Conservation (phyloP, 371 early-diverging fungal genomes). For the Syncephalastrum racemosum region DNA sequence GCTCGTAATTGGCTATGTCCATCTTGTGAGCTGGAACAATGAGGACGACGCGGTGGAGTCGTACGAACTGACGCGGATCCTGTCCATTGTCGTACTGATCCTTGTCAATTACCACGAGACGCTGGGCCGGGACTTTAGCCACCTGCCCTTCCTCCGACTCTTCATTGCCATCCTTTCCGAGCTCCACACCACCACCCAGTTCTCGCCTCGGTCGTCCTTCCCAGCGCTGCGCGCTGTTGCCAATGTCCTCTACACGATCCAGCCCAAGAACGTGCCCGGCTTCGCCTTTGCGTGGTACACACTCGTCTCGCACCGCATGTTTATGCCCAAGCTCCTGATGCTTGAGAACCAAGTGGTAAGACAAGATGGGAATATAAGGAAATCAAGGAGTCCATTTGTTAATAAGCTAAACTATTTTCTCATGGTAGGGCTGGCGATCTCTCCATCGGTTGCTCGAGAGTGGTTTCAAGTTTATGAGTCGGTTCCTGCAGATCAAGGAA, state of each 20-base stretch:
- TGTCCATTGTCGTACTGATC: slow-evolving; percentile 84
- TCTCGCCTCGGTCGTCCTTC: slow-evolving; percentile 68
- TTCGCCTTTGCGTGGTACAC: slow-evolving; percentile 97
- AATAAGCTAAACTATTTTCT: neutral
- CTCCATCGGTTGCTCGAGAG: slow-evolving; percentile 81
- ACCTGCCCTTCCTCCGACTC: slow-evolving; percentile 90
- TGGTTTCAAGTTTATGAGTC: slow-evolving; percentile 84
- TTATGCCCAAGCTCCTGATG: slow-evolving; percentile 86
- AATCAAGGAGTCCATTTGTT: slow-evolving; percentile 4
- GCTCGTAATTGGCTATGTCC: slow-evolving; percentile 66
- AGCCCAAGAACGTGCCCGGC: slow-evolving; percentile 89
- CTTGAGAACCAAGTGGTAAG: slow-evolving; percentile 70
- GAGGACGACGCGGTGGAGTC: slow-evolving; percentile 5
- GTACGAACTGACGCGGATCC: slow-evolving; percentile 65
- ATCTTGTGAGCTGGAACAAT: slow-evolving; percentile 9
- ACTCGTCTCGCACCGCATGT: slow-evolving; percentile 88
- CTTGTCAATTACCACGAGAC: slow-evolving; percentile 84
- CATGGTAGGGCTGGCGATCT: slow-evolving; percentile 78
- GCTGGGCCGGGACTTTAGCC: slow-evolving; percentile 80
- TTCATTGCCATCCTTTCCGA: slow-evolving; percentile 85
- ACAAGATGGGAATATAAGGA: neutral
- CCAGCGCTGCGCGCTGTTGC: slow-evolving; percentile 72
- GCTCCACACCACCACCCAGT: slow-evolving; percentile 68
- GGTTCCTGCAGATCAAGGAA: slow-evolving; percentile 74
- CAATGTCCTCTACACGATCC: slow-evolving; percentile 82